A percentile compares a stretch with the other conserved stretches of the same genome.
phyloP scores from a whole-genome alignment of 805 yeast genomes.

The Nakazawaea peltata region DNA sequence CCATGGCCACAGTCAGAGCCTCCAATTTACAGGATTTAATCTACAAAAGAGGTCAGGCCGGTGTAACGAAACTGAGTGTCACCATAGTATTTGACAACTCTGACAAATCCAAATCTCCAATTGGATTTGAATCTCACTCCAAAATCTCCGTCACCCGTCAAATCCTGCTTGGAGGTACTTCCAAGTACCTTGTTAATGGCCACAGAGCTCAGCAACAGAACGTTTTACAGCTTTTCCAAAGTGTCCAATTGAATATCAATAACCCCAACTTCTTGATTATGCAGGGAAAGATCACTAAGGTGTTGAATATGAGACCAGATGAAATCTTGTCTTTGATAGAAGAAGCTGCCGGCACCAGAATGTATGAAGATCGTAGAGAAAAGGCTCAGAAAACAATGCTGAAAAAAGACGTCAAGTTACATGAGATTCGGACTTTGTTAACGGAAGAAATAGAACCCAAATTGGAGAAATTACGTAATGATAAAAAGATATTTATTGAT shows the following conservation, averaged over 20 bases:
- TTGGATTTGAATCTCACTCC: constrained; percentile 71
- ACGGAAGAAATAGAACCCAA: constrained; percentile 91
- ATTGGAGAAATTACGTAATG: constrained; percentile 68
- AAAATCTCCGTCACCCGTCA: constrained; percentile 90
- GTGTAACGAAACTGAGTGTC: constrained; percentile 93
- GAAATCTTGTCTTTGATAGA: constrained; percentile 88
- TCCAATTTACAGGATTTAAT: constrained; percentile 88
- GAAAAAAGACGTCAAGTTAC: constrained; percentile 79
- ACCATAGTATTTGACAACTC: constrained; percentile 90
- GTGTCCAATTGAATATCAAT: constrained; percentile 91
- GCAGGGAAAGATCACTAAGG: constrained; percentile 99
- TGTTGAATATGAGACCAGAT: constrained; percentile 88
- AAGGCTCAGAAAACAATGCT: constrained; percentile 88
- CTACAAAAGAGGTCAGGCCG: constrained; percentile 96
- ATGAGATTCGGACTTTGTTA: constrained; percentile 64
- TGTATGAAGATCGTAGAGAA: constrained; percentile 89
- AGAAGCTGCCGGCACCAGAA: constrained; percentile 97
- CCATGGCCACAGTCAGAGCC: constrained; percentile 94
- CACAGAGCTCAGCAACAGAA: constrained; percentile 94
- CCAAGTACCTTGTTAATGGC: constrained; percentile 90
- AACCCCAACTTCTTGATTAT: constrained; percentile 95
- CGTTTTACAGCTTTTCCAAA: constrained; percentile 82
- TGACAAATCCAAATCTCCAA: constrained; percentile 72
- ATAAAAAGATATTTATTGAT: constrained; percentile 76
- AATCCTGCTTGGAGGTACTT: constrained; percentile 82